Percentiles rank a stretch among this genome's conserved stretches.
Evolutionary conservation across 148 eudicot species (phyloP).

Genomic region (Spergularia marina): DNA sequence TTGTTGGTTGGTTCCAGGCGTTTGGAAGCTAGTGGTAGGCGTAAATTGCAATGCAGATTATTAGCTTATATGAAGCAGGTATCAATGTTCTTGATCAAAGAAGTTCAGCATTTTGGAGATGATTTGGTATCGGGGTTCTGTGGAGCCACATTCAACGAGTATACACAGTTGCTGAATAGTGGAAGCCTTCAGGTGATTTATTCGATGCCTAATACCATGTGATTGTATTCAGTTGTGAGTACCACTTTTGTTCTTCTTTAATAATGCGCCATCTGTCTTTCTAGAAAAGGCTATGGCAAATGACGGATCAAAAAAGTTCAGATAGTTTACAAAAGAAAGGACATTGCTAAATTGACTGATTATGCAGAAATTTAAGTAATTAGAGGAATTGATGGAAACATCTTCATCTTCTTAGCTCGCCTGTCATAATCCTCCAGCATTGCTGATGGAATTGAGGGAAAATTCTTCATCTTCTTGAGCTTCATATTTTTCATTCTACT

Average conservation of each 20-base stretch:
- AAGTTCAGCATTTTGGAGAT: constrained; percentile 32
- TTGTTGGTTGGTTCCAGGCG: constrained; percentile 32
- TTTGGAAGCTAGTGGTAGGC: constrained; percentile 42
- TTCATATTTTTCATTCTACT: neutral
- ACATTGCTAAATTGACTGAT: neutral
- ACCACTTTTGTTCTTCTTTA: neutral
- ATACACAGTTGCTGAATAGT: constrained; percentile 47
- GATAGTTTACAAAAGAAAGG: neutral
- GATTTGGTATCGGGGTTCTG: constrained; percentile 46
- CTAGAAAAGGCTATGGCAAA: neutral
- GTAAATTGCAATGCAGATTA: constrained; percentile 51
- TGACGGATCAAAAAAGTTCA: neutral
- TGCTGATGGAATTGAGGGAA: neutral
- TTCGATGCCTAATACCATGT: neutral
- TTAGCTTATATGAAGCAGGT: constrained; percentile 48
- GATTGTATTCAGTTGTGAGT: neutral
- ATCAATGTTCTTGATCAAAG: constrained; percentile 49
- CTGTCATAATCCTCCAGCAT: neutral
- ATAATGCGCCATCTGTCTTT: too few relatives aligned
- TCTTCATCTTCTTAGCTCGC: neutral
- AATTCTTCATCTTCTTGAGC: neutral
- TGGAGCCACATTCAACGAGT: constrained; percentile 43
- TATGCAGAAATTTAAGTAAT: neutral
- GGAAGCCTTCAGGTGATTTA: constrained; percentile 49
- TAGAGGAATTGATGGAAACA: neutral